Base-by-base conservation (phyloP, 1,284 basidiomycete species). In the Wallemia hederae region DNA sequence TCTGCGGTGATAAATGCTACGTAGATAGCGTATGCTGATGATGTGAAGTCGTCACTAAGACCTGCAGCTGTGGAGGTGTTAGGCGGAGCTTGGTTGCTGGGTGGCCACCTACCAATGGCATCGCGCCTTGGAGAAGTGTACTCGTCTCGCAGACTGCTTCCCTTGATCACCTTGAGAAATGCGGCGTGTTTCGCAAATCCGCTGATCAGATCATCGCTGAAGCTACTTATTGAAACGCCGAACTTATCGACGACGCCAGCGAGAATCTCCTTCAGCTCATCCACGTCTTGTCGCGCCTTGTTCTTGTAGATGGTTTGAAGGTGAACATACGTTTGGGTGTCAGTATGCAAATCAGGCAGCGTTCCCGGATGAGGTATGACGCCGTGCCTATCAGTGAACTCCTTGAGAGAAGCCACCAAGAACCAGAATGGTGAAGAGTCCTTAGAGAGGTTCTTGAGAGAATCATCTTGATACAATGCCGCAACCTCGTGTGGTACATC, bases 261-360 rank as follows among this genome's bases (percentile, higher is more conserved):
- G 17, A 77, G 67, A 29, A 74, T 64, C 0, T 60, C 26, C 22
- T 67, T 66, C 69, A 84, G 78, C 0, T 65, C 63, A 26, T 66
- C 72, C 65, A 82, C 80, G 67, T 91, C 89, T 59, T 79, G 75
- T 31, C 79, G 75, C 1, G 85, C 80, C 61, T 79, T 78, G 2
- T 72, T 68, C 65, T 82, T 82, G 72, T 90, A 92, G 62, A 89
- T 67, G 27, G 74, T 78, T 68, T 90, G 86, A 25, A 92, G 73
- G 31, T 78, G 75, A 58, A 90, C 80, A 69, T 96, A 98, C 61
- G 78, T 78, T 34, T 74, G 70, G 0, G 91, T 94, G 65, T 83
- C 83, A 2, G 91, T 82, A 69, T 94, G 92, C 86, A 99, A 96
- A 72, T 98, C 92, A 0, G 92, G 92, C 1, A 98, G 74, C 0